A percentile compares a stretch with the other conserved stretches of the same genome.
Conservation (phyloP, 169 alveolate species). For the Cytauxzoon felis region DNA sequence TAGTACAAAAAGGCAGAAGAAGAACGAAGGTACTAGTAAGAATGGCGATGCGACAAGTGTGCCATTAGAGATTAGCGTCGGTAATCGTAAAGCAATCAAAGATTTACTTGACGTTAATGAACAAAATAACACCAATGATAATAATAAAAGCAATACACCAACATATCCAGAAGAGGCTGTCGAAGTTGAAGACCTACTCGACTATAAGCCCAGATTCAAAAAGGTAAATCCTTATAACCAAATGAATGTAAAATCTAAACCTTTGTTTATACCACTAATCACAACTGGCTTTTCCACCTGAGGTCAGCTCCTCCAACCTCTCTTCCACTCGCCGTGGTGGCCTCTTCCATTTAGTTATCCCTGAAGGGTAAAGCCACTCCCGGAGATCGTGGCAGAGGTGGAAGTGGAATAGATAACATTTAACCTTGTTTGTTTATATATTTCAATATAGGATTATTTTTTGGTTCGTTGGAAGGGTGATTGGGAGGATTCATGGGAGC, state of each 20-base stretch:
- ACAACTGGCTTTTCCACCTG: too few species aligned
- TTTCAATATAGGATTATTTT: constrained; percentile 57
- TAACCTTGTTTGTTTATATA: too few species aligned
- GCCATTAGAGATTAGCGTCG: constrained; percentile 1
- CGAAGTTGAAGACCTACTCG: constrained; percentile 62
- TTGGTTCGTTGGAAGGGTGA: constrained; percentile 65
- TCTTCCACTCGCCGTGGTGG: too few species aligned
- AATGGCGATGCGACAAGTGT: not conserved
- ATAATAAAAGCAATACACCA: not conserved
- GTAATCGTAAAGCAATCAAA: not conserved
- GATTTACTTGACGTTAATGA: not conserved
- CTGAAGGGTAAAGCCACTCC: too few species aligned
- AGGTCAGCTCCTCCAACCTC: too few species aligned
- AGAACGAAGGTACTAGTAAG: constrained; percentile 2
- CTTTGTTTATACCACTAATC: too few species aligned
- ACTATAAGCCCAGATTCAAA: constrained; percentile 55
- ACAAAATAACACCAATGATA: not conserved
- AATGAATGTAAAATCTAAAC: too few species aligned
- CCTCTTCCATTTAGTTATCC: too few species aligned
- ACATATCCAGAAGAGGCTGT: constrained; percentile 59
- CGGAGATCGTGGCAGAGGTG: too few species aligned
- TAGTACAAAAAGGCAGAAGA: not conserved
- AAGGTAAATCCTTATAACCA: constrained; percentile 7
- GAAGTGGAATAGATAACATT: too few species aligned
- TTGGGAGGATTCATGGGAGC: constrained; percentile 71